Evolutionary conservation across 1,284 basidiomycete species (phyloP), one percentile per base, ranked within the genome.

Genomic region (Austroboletus novae-zelandiae): DNA sequence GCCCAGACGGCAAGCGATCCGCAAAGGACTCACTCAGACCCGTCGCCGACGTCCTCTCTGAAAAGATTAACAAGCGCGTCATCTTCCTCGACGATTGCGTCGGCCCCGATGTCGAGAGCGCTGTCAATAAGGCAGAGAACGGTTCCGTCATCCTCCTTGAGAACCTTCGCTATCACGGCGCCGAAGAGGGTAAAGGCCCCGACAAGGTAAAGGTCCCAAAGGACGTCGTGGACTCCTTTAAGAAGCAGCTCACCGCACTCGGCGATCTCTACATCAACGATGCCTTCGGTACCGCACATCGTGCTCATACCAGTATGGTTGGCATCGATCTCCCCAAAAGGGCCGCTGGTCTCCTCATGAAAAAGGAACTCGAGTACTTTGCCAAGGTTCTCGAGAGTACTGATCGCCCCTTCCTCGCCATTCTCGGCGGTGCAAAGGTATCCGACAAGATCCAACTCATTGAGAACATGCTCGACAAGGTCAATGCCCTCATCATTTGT

Each of bases 401-500:
- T 40, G 94, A 97, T 67, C 78, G 91, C 50, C 96, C 96, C 20
- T 99, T 99, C 87, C 81, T 99, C 51, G 96, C 95, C 51, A 99
- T 99, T 70, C 86, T 99, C 53, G 97, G 97, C 65, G 96, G 96
- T 70, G 96, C 96, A 52, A 99, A 99, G 78, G 94, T 99, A 45
- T 96, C 94, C 32, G 96, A 99, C 76, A 99, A 99, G 79, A 98
- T 99, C 64, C 92, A 95, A 72, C 79, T 99, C 54, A 99, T 99
- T 68, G 96, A 99, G 67, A 98, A 98, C 78, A 91, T 99, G 91
- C 81, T 99, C 57, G 95, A 98, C 79, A 97, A 98, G 84, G 91
- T 99, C 73, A 80, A 99, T 77, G 91, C 89, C 47, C 77, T 99
- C 60, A 98, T 99, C 73, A 92, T 99, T 63, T 92, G 93, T 62